Evolutionary conservation across 108 stramenopile species (phyloP).

Genomic region (Schizochytrium sp.): DNA sequence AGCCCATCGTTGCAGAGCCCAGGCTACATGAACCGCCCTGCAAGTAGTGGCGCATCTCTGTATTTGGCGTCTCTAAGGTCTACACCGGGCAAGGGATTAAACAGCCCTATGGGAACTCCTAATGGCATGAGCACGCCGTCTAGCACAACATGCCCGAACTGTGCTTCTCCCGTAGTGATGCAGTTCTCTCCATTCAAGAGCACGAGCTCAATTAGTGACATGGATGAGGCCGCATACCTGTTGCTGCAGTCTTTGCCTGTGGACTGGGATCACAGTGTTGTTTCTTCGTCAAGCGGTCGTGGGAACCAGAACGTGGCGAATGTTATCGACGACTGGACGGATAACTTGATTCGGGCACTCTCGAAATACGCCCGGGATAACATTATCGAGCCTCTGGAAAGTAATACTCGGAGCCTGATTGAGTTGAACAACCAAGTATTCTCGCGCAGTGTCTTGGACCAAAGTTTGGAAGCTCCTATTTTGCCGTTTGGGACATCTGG

Average conservation of each 20-base stretch:
- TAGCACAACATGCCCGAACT: slow-evolving; percentile 25
- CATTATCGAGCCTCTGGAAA: slow-evolving; percentile 15
- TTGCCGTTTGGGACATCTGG: not conserved
- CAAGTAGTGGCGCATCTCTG: not conserved
- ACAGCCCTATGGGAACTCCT: not conserved
- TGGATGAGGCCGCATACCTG: slow-evolving; percentile 21
- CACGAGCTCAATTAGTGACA: slow-evolving; percentile 34
- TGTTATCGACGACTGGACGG: slow-evolving; percentile 57
- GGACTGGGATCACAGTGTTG: slow-evolving; percentile 34
- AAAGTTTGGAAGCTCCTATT: not conserved
- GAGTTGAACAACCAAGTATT: slow-evolving; percentile 24
- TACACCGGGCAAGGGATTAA: not conserved
- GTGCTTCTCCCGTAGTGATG: slow-evolving; percentile 31
- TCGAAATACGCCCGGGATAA: slow-evolving; percentile 42
- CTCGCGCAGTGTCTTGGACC: not conserved
- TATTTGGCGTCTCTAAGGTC: not conserved
- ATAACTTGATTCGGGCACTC: slow-evolving; percentile 38
- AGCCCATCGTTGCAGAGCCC: slow-evolving; percentile 35
- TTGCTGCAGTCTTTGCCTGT: slow-evolving; percentile 52
- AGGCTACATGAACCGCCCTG: slow-evolving; percentile 12
- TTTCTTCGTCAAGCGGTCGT: not conserved
- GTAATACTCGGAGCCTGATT: not conserved
- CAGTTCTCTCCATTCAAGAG: not conserved
- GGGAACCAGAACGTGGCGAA: not conserved
- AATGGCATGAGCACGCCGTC: not conserved